Conservation (phyloP, 805 yeast species). For the Barnettozyma populi region DNA sequence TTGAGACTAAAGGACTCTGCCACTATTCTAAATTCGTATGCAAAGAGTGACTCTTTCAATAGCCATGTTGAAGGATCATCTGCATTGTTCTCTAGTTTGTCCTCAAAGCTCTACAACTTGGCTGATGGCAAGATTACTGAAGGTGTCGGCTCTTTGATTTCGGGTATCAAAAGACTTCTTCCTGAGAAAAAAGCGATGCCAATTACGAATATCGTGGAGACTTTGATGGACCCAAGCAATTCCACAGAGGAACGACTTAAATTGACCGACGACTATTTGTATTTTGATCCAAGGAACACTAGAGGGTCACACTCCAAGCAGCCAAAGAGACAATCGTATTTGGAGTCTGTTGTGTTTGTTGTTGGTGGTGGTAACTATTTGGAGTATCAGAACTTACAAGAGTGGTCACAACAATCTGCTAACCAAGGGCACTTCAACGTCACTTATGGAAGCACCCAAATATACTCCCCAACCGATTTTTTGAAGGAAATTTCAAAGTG, state of each 20-base stretch:
- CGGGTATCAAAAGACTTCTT: slow-evolving; percentile 79
- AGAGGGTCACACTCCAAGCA: slow-evolving; percentile 88
- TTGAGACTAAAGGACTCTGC: slow-evolving; percentile 47
- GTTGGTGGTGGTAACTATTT: slow-evolving; percentile 96
- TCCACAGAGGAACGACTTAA: slow-evolving; percentile 59
- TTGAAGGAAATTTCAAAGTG: slow-evolving; percentile 47
- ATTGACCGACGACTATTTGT: slow-evolving; percentile 83
- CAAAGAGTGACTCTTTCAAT: slow-evolving; percentile 23
- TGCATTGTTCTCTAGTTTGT: slow-evolving; percentile 66
- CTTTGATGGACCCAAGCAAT: slow-evolving; percentile 77
- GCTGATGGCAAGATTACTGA: slow-evolving; percentile 79
- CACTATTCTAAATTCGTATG: slow-evolving; percentile 29
- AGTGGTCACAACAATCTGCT: slow-evolving; percentile 54
- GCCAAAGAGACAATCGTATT: slow-evolving; percentile 77
- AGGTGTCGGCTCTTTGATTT: slow-evolving; percentile 83
- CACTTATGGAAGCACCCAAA: slow-evolving; percentile 81
- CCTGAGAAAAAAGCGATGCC: slow-evolving; percentile 89
- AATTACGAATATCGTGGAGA: slow-evolving; percentile 83
- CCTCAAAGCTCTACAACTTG: slow-evolving; percentile 72
- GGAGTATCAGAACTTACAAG: slow-evolving; percentile 91
- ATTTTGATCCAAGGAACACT: slow-evolving; percentile 79
- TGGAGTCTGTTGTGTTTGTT: slow-evolving; percentile 81
- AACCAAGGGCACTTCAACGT: slow-evolving; percentile 42
- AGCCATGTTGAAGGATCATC: slow-evolving; percentile 31
- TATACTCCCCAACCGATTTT: slow-evolving; percentile 65